Percentiles rank a stretch among this genome's conserved stretches.
Conservation (phyloP, 2,329 filamentous ascomycete species). For the Neopestalotiopsis sp. region DNA sequence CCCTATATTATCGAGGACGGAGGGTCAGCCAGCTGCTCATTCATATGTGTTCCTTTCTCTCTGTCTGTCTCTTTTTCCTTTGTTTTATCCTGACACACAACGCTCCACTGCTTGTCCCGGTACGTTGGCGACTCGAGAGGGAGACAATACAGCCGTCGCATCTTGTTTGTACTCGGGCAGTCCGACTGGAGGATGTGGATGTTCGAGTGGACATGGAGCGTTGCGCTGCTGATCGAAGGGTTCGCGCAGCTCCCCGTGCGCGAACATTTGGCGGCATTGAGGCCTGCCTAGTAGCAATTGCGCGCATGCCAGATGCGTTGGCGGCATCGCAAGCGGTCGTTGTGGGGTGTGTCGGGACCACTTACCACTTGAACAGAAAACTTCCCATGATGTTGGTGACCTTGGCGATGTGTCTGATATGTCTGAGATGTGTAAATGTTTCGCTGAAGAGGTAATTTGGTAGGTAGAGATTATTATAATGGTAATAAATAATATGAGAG, state of each 20-base stretch:
- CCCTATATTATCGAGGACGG: constrained; percentile 60
- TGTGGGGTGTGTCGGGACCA: constrained; percentile 36
- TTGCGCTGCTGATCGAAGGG: background rate
- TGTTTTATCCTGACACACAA: background rate
- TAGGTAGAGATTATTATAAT: background rate
- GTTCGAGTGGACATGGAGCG: background rate
- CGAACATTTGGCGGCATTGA: background rate
- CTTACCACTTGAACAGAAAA: constrained; percentile 74
- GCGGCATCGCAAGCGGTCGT: background rate
- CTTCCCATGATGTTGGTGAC: constrained; percentile 59
- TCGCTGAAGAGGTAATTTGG: background rate
- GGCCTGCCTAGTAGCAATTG: background rate
- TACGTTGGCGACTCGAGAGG: background rate
- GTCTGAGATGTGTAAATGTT: background rate
- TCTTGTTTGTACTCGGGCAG: background rate
- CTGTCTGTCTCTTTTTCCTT: background rate
- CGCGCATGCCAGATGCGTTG: background rate
- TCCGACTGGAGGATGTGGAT: background rate
- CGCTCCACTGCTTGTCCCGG: background rate
- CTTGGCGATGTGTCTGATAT: background rate
- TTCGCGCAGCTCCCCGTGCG: constrained; percentile 1
- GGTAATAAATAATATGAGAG: background rate
- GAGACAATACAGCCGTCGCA: background rate
- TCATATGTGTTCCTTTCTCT: background rate
- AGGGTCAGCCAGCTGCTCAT: constrained; percentile 11